phyloP scores from a whole-genome alignment of 352 stramenopile genomes.

The Globisporangium emineosum region DNA sequence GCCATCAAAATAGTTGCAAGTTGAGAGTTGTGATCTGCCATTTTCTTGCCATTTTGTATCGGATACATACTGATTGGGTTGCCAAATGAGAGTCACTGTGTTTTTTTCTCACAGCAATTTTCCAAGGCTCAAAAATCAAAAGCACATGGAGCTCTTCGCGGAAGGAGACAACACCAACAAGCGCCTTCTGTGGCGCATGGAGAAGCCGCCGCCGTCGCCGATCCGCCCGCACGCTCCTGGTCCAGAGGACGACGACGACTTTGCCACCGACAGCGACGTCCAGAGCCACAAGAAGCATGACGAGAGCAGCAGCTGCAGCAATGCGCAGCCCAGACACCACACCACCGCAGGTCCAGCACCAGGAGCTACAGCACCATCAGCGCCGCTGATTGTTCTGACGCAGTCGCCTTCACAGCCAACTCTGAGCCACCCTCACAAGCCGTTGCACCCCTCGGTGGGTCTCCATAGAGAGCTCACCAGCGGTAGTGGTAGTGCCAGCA shows the following conservation, averaged over 20 bases:
- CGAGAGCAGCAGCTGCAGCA: background rate
- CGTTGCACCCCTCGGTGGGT: slow-evolving; percentile 4
- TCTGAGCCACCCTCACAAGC: background rate
- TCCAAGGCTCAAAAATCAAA: background rate
- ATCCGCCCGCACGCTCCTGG: background rate
- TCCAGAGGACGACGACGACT: slow-evolving; percentile 12
- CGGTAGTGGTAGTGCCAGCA: background rate
- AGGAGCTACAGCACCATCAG: too few relatives aligned
- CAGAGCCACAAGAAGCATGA: background rate
- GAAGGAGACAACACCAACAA: background rate
- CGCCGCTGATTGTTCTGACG: background rate
- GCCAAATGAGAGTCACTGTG: background rate
- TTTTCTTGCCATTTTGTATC: too few relatives aligned
- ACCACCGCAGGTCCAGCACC: background rate
- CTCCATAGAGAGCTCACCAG: background rate
- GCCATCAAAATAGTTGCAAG: too few relatives aligned
- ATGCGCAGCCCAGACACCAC: background rate
- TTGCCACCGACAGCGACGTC: background rate
- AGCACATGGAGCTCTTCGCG: background rate
- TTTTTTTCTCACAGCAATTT: background rate
- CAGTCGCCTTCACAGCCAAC: background rate
- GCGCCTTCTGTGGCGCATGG: slow-evolving; percentile 5
- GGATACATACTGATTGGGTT: background rate
- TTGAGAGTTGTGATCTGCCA: background rate
- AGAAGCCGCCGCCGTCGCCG: slow-evolving; percentile 8